phyloP scores from a whole-genome alignment of 176 grass and related monocot species.

The Musa acuminata region DNA sequence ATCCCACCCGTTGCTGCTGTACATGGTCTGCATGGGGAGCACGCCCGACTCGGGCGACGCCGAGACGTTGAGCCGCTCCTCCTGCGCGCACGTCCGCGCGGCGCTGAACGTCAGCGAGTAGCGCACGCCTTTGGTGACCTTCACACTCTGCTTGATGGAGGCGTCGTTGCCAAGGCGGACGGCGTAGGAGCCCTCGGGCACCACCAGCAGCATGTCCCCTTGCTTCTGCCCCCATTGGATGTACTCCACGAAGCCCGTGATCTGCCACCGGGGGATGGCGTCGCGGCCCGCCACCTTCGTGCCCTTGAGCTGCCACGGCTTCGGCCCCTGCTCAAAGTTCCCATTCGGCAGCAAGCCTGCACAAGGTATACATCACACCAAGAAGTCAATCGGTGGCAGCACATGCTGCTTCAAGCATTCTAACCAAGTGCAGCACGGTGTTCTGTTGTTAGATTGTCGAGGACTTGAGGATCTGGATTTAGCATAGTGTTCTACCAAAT shows the following conservation, averaged over 20 bases:
- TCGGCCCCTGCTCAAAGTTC: slow-evolving; percentile 69
- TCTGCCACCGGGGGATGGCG: slow-evolving; percentile 56
- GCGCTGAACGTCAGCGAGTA: slow-evolving; percentile 83
- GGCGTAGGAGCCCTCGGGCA: slow-evolving; percentile 68
- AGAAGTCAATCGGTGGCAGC: background rate
- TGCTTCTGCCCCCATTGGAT: slow-evolving; percentile 66
- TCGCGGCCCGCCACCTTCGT: slow-evolving; percentile 45
- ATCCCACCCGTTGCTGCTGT: slow-evolving; percentile 95
- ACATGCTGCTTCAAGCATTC: background rate
- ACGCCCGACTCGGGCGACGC: slow-evolving; percentile 50
- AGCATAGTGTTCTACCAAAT: too few species aligned
- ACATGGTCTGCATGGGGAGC: slow-evolving; percentile 76
- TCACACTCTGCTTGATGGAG: slow-evolving; percentile 54
- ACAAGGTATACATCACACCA: too few species aligned
- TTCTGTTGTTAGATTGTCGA: too few species aligned
- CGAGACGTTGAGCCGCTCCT: slow-evolving; percentile 59
- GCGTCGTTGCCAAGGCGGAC: slow-evolving; percentile 83
- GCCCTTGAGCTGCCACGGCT: slow-evolving; percentile 42
- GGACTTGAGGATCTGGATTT: too few species aligned
- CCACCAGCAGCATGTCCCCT: slow-evolving; percentile 68
- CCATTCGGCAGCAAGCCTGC: slow-evolving; percentile 75
- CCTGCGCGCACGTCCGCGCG: slow-evolving; percentile 77
- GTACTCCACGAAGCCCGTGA: slow-evolving; percentile 72
- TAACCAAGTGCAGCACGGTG: too few species aligned
- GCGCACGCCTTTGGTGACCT: slow-evolving; percentile 23